These are phyloP conservation scores for Cerrena zonata DNA, from an alignment of 1,284 basidiomycete genomes.

Conservation along the genomic window DNA sequence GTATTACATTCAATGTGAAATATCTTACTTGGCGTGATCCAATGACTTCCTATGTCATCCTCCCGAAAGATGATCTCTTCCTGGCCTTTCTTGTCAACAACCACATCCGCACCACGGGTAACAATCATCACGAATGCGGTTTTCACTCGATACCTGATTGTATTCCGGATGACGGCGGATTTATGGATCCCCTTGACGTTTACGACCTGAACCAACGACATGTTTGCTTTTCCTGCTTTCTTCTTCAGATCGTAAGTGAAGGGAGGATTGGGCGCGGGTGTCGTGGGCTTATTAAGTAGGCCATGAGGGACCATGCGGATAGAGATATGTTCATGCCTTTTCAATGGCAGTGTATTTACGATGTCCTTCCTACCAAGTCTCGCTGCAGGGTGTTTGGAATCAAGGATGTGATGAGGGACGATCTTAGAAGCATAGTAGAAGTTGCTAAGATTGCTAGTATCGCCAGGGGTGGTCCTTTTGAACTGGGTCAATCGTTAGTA, in stretches of 20 bases:
- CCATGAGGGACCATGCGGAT: slow-evolving; percentile 25
- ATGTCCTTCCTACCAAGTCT: neutral
- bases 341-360: neutral
- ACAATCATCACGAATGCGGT: slow-evolving; percentile 35
- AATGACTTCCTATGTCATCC: slow-evolving; percentile 18
- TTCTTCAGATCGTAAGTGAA: slow-evolving; percentile 9
- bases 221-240: slow-evolving; percentile 15
- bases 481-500: slow-evolving; percentile 15
- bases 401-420: slow-evolving; percentile 17
- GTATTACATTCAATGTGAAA: neutral
- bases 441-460: slow-evolving; percentile 8
- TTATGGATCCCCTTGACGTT: slow-evolving; percentile 16
- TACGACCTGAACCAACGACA: slow-evolving; percentile 22
- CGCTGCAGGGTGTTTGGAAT: slow-evolving; percentile 5
- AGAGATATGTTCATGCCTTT: neutral
- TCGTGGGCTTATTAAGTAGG: slow-evolving; percentile 14
- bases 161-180: slow-evolving; percentile 16
- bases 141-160: slow-evolving; percentile 31
- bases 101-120: slow-evolving; percentile 33
- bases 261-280: slow-evolving; percentile 20
- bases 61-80: slow-evolving; percentile 25
- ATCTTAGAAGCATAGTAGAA: slow-evolving; percentile 6
- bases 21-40: slow-evolving; percentile 35
- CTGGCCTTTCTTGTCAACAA: slow-evolving; percentile 18
- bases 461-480: slow-evolving; percentile 26